These are phyloP conservation scores for Saccharomyces hybrid DNA, from an alignment of 1,139 yeast genomes.

Conservation along the genomic window DNA sequence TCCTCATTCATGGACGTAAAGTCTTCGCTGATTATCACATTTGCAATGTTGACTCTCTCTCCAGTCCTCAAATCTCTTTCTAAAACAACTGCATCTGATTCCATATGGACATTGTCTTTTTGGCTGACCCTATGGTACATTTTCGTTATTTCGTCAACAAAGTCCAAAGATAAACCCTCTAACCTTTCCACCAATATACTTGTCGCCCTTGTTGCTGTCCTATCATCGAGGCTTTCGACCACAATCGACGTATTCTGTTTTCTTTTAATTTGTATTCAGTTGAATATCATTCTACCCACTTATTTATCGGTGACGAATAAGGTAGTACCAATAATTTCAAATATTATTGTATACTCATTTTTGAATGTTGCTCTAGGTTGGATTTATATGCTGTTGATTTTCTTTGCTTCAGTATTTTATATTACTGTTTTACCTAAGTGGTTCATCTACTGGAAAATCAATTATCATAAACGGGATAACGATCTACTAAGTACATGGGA, in stretches of 20 bases:
- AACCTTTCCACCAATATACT: conserved; percentile 78
- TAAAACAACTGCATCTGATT: conserved; percentile 82
- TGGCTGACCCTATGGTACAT: conserved; percentile 67
- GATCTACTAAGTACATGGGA: conserved; percentile 28
- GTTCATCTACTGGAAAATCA: conserved; percentile 28
- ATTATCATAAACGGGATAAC: conserved; percentile 25
- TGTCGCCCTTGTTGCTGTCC: conserved; percentile 77
- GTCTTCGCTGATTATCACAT: conserved; percentile 59
- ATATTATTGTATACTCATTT: conserved; percentile 23
- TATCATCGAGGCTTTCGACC: conserved; percentile 74
- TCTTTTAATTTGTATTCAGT: conserved; percentile 26
- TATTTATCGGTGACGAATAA: conserved; percentile 13
- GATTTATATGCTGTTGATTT: conserved; percentile 17
- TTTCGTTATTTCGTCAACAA: conserved; percentile 20
- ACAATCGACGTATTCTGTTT: conserved; percentile 78
- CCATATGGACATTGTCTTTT: conserved; percentile 87
- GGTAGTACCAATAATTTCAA: conserved; percentile 10
- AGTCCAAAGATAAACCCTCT: conserved; percentile 30
- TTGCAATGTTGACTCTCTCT: conserved; percentile 68
- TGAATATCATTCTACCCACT: conserved; percentile 28
- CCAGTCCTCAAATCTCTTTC: conserved; percentile 89
- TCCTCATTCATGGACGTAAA: conserved; percentile 34
- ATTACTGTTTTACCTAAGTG: conserved; percentile 22
- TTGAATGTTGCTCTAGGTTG: conserved; percentile 21
- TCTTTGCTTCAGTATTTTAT: conserved; percentile 15